Percentiles rank a stretch among this genome's conserved stretches.
Evolutionary conservation across 73 alveolate species (phyloP).

Genomic region (Tetrahymena elliotti): DNA sequence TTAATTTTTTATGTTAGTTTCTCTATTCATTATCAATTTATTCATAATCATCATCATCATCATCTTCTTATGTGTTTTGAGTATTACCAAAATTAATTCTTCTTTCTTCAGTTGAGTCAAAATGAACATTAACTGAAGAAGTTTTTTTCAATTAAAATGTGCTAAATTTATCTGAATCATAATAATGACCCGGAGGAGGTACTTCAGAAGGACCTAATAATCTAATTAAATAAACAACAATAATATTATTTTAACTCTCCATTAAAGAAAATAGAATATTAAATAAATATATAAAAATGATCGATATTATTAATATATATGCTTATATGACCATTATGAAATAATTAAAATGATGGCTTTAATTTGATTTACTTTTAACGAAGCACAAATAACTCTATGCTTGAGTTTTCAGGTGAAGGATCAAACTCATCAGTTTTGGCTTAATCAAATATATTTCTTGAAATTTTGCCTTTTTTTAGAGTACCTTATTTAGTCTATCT

Average conservation of each 20-base stretch:
- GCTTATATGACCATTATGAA: too few species aligned
- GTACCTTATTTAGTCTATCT: background rate
- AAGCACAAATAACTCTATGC: background rate
- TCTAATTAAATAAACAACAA: background rate
- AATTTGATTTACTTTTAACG: background rate
- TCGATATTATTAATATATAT: too few species aligned
- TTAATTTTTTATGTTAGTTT: background rate
- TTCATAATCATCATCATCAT: background rate
- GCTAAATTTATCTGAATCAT: background rate
- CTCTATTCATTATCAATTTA: background rate
- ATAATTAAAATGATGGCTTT: too few species aligned
- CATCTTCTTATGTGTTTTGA: background rate
- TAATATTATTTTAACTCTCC: too few species aligned
- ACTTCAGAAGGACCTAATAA: background rate
- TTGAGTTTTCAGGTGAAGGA: background rate
- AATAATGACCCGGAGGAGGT: background rate
- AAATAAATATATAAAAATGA: too few species aligned
- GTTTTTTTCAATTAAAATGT: background rate
- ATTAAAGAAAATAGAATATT: too few species aligned
- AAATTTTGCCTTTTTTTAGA: background rate
- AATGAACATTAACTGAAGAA: background rate
- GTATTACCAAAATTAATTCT: background rate
- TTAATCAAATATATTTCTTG: background rate
- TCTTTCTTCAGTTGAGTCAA: background rate
- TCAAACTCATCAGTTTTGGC: background rate